A percentile compares a stretch with the other conserved stretches of the same genome.
Conservation (phyloP, 768 basidiomycete genomes). For the Aureoboletus auriporus region DNA sequence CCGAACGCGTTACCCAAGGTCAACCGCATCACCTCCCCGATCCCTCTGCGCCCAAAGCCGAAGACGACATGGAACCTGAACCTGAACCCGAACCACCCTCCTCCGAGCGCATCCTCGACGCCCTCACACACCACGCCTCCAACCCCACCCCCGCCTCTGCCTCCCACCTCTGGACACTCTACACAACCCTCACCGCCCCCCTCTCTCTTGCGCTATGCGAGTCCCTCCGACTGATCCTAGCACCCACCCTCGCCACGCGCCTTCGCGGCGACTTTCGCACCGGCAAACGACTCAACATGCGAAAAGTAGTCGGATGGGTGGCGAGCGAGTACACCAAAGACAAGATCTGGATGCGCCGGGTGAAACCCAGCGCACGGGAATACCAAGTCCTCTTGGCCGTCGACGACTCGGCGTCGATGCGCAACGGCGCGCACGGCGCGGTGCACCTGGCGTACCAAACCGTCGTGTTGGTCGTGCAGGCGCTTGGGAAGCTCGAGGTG, state of each 20-base stretch:
- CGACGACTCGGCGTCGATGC: slow-evolving; percentile 96
- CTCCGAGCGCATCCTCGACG: slow-evolving; percentile 17
- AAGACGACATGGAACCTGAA: slow-evolving; percentile 21
- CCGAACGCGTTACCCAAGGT: slow-evolving; percentile 10
- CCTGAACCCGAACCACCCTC: slow-evolving; percentile 14
- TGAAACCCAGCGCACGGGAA: slow-evolving; percentile 88
- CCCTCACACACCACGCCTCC: slow-evolving; percentile 17
- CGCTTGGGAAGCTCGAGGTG: slow-evolving; percentile 86
- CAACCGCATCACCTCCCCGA: slow-evolving; percentile 20
- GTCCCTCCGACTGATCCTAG: slow-evolving; percentile 92
- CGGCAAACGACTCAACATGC: slow-evolving; percentile 98
- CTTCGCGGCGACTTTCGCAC: slow-evolving; percentile 96
- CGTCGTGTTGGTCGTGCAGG: slow-evolving; percentile 85
- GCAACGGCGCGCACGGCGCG: slow-evolving; percentile 20
- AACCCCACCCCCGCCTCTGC: slow-evolving; percentile 34
- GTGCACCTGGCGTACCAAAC: slow-evolving; percentile 94
- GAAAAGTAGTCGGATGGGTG: slow-evolving; percentile 96
- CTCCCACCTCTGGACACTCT: slow-evolving; percentile 83
- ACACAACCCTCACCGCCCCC: slow-evolving; percentile 86
- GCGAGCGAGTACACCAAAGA: slow-evolving; percentile 99
- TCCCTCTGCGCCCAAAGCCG: slow-evolving; percentile 26
- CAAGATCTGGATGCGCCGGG: slow-evolving; percentile 97
- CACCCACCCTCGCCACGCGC: slow-evolving; percentile 90
- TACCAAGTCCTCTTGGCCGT: slow-evolving; percentile 94
- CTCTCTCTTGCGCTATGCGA: slow-evolving; percentile 92